phyloP scores from a whole-genome alignment of 768 basidiomycete genomes.

The Daedalea quercina region DNA sequence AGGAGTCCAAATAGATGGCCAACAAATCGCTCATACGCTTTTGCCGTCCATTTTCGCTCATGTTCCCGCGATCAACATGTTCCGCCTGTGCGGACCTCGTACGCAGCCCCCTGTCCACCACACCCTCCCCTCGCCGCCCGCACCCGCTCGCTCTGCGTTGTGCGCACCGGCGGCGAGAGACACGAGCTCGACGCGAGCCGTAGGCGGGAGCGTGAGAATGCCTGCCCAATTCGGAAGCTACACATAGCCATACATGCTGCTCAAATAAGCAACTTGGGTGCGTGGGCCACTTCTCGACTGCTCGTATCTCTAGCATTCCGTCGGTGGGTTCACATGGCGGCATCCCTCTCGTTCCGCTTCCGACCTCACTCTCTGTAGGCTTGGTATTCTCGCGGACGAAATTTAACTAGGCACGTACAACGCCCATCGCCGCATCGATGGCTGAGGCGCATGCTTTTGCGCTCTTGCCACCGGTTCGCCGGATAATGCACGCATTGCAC shows the following conservation, averaged over 20 bases:
- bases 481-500: no score
- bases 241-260: no score
- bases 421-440: no score
- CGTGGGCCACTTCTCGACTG: not conserved
- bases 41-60: slow-evolving; percentile 11
- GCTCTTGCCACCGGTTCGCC: no score
- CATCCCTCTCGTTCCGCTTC: not conserved
- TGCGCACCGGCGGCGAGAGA: not conserved
- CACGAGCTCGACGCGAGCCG: no score
- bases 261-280: no score
- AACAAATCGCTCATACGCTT: slow-evolving; percentile 13
- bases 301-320: not conserved
- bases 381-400: no score
- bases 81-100: slow-evolving; percentile 1
- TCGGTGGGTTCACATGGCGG: slow-evolving; percentile 1
- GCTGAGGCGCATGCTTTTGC: no score
- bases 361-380: not conserved
- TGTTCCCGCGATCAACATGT: slow-evolving; percentile 8
- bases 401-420: no score
- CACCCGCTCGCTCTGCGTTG: not conserved
- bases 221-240: no score
- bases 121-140: not conserved
- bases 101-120: slow-evolving; percentile 1
- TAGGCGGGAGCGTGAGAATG: no score
- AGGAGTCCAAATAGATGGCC: slow-evolving; percentile 14